Base-by-base conservation (phyloP, 2,329 filamentous ascomycete species). In the Monilinia polystroma region DNA sequence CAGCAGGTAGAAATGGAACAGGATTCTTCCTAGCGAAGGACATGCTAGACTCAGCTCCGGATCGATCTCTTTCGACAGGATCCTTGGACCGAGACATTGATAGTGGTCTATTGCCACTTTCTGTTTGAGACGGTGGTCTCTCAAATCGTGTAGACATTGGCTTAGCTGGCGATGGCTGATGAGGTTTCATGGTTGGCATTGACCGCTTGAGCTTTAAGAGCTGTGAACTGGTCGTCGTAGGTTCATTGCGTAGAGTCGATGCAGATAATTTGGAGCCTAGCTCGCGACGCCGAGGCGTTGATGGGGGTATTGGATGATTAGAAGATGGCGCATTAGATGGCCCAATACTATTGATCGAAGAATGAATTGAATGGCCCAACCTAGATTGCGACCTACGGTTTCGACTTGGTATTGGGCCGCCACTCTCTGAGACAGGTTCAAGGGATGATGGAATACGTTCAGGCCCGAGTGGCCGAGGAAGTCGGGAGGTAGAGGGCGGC, bases 391-490 rank as follows among this genome's bases (percentile, higher is more conserved):
- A 86, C 70, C 87, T 83, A 66, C 87, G 84, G 70, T 82, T 82
- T 20, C 81, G 80, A 68, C 83, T 85, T 53, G 82, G 80, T 58
- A 90, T 85, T 26, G 91, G 87, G 4, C 88, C 92, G 62, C 93
- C 93, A 71, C 88, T 93, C 79, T 98, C 94, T 51, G 92, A 96
- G 7, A 98, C 93, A 29, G 94, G 93, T 75, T 96, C 94, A n/a
- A 98, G 83, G 23, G 90, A 89, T 14, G 90, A 90, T 72, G 87
- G 85, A 6, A 88, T 85, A 64, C 90, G 84, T 74, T 92, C 90
- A 77, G 91, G 88, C 68, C 83, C 83, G 66, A 89, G 83, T 47
- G 93, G 90, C 63, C 93, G 87, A 49, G 94, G 93, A 68, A 97
- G 90, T 66, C 93, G 89, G 45, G 93, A 95, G 41, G 81, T 76